These are phyloP conservation scores for Hypoxylon intermedium DNA, from an alignment of 495 filamentous ascomycete species.

Conservation along the genomic window DNA sequence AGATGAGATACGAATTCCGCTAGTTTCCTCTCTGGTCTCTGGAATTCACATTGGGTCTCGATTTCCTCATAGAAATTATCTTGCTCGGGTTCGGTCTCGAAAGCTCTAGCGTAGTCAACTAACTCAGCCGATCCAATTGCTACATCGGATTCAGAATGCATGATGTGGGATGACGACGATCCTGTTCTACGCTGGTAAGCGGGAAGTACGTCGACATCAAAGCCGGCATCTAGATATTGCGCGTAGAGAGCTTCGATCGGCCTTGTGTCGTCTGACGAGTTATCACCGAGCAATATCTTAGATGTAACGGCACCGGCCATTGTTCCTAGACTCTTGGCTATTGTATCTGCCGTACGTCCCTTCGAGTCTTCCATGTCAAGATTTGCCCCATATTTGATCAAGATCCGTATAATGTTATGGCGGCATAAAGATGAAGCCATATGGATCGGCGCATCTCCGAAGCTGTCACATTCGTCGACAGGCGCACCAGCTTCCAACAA, in stretches of 20 bases:
- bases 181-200: neutral
- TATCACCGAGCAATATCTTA: neutral
- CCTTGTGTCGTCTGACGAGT: neutral
- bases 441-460: slow-evolving; percentile 7
- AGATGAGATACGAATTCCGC: slow-evolving; percentile 1
- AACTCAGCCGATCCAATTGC: neutral
- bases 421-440: slow-evolving; percentile 11
- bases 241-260: neutral
- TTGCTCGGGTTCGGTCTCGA: neutral
- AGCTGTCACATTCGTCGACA: slow-evolving; percentile 4
- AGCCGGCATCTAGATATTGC: neutral
- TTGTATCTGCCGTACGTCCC: neutral
- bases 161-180: neutral
- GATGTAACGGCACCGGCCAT: neutral
- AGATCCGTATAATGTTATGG: slow-evolving; percentile 14
- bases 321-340: neutral
- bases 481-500: slow-evolving; percentile 18
- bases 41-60: neutral
- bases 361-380: neutral
- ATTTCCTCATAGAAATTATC: neutral
- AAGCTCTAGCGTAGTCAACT: neutral
- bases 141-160: neutral
- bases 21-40: neutral
- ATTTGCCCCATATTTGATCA: slow-evolving; percentile 6
- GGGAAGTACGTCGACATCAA: neutral